Conservation (phyloP, 2,329 filamentous ascomycete genomes). For the Fusarium nisikadoi region DNA sequence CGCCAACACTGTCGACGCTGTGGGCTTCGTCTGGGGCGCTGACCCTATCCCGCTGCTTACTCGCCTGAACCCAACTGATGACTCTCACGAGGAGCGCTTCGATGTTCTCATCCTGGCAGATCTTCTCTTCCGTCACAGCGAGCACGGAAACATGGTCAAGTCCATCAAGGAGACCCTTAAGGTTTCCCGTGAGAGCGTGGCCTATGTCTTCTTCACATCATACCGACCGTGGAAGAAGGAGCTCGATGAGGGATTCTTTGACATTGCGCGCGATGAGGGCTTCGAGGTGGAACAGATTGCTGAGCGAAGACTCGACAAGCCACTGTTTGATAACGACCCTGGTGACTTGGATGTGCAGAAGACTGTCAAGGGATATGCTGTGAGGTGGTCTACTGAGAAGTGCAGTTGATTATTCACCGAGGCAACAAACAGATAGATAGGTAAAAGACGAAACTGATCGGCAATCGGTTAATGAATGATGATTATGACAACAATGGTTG, state of each 20-base stretch:
- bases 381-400: slow-evolving; percentile 69
- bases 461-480: slow-evolving; percentile 29
- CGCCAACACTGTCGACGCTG: slow-evolving; percentile 60
- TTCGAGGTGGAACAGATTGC: slow-evolving; percentile 83
- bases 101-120: slow-evolving; percentile 89
- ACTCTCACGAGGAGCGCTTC: slow-evolving; percentile 60
- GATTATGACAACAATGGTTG: slow-evolving; percentile 23
- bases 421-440: background rate
- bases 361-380: slow-evolving; percentile 82
- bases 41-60: slow-evolving; percentile 67
- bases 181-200: slow-evolving; percentile 64
- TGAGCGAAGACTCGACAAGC: slow-evolving; percentile 83
- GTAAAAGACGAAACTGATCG: slow-evolving; percentile 5
- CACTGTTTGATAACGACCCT: slow-evolving; percentile 89
- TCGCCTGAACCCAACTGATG: slow-evolving; percentile 58
- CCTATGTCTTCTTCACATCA: slow-evolving; percentile 92
- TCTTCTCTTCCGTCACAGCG: slow-evolving; percentile 89
- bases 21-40: slow-evolving; percentile 88
- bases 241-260: slow-evolving; percentile 89
- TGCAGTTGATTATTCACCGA: slow-evolving; percentile 13
- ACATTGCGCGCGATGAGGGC: slow-evolving; percentile 74
- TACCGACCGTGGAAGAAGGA: slow-evolving; percentile 91
- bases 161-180: slow-evolving; percentile 76
- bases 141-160: slow-evolving; percentile 80
- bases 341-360: slow-evolving; percentile 84